These are phyloP conservation scores for Clitopilus passeckerianus DNA, from an alignment of 768 basidiomycete species.

Conservation along the genomic window DNA sequence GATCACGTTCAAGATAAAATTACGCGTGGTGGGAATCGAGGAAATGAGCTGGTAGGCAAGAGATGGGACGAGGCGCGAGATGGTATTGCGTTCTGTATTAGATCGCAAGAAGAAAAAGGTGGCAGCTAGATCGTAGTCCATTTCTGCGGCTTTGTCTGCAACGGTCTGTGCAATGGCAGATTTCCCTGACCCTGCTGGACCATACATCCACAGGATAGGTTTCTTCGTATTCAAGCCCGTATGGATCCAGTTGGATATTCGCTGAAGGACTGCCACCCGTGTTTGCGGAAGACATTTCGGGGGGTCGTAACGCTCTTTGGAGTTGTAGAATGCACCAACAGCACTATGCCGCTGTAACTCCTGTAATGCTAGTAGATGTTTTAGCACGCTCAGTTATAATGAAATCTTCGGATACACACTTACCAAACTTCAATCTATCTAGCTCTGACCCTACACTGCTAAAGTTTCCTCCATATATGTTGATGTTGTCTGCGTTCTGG, in stretches of 20 bases:
- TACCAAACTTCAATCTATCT: neutral
- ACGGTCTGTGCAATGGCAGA: constrained; percentile 6
- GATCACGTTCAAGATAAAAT: neutral
- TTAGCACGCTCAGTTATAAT: neutral
- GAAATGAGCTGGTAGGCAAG: constrained; percentile 4
- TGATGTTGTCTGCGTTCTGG: neutral
- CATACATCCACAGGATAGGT: constrained; percentile 4
- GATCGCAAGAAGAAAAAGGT: constrained; percentile 6
- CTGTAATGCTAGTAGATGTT: neutral
- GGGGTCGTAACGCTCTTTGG: neutral
- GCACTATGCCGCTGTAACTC: neutral
- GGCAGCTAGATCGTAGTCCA: neutral
- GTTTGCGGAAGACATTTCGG: constrained; percentile 2
- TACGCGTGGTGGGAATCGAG: neutral
- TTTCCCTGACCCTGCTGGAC: constrained; percentile 6
- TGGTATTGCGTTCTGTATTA: neutral
- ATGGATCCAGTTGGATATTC: neutral
- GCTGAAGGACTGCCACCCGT: neutral
- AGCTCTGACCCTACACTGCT: neutral
- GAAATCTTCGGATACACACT: neutral
- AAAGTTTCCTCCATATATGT: neutral
- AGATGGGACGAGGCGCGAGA: neutral
- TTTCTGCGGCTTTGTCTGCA: neutral
- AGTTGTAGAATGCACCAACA: neutral
- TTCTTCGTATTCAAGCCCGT: neutral